A percentile compares a stretch with the other conserved stretches of the same genome.
These are phyloP conservation scores for Casuarina glauca DNA, from an alignment of 306 rosid genomes.

Conservation along the genomic window DNA sequence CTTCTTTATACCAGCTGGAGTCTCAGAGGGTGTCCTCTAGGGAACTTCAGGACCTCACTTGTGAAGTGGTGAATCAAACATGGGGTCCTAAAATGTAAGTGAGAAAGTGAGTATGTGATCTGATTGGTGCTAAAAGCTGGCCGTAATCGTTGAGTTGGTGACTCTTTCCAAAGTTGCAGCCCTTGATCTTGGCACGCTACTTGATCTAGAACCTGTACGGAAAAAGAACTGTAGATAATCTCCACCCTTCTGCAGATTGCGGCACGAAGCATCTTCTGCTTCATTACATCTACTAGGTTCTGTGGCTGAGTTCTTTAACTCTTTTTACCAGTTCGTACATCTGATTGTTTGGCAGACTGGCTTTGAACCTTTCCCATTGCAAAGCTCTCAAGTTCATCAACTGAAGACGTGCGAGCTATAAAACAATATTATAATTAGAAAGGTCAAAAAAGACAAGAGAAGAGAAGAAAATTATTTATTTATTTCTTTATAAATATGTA, in stretches of 20 bases:
- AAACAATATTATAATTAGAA: too few species aligned
- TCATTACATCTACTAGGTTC: conserved; percentile 39
- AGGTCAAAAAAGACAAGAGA: too few species aligned
- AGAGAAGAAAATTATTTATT: too few species aligned
- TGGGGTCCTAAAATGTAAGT: conserved; percentile 55
- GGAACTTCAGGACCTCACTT: conserved; percentile 50
- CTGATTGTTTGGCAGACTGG: conserved; percentile 39
- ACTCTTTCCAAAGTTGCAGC: conserved; percentile 53
- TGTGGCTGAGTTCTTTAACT: conserved; percentile 29
- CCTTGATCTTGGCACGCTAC: conserved; percentile 82
- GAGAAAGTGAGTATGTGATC: conserved; percentile 28
- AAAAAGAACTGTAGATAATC: conserved; percentile 79
- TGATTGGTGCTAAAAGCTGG: conserved; percentile 18
- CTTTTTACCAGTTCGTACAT: conserved; percentile 27
- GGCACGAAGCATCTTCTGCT: conserved; percentile 32
- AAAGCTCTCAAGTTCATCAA: conserved; percentile 87
- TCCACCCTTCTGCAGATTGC: conserved; percentile 25
- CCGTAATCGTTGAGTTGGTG: conserved; percentile 15
- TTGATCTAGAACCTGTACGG: conserved; percentile 56
- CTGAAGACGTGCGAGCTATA: conserved; percentile 43
- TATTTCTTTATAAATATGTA: too few species aligned
- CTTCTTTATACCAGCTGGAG: conserved; percentile 53
- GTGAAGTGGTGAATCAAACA: conserved; percentile 42
- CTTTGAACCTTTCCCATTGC: conserved; percentile 52
- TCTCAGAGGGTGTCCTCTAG: conserved; percentile 45